phyloP scores from a whole-genome alignment of 495 filamentous ascomycete genomes.

The Glonium stellatum region DNA sequence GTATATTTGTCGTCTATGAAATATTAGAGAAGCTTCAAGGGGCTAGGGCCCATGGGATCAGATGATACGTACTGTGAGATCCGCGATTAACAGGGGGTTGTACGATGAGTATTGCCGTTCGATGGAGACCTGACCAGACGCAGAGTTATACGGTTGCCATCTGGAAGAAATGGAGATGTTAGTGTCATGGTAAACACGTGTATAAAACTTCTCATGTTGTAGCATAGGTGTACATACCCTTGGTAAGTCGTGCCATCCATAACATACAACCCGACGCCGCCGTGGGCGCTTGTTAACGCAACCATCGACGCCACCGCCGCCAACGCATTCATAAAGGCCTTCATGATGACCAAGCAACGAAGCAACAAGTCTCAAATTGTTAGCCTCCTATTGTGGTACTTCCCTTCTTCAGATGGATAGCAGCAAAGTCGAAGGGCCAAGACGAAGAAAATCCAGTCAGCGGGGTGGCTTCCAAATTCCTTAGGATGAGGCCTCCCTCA shows the following conservation, averaged over 20 bases:
- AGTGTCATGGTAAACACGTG: not conserved
- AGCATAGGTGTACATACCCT: constrained; percentile 12
- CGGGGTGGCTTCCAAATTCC: not conserved
- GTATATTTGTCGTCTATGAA: constrained; percentile 14
- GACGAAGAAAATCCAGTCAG: not conserved
- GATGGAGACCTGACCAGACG: constrained; percentile 20
- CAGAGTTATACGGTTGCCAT: constrained; percentile 26
- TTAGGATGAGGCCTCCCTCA: not conserved
- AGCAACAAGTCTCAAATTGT: not conserved
- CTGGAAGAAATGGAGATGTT: constrained; percentile 11
- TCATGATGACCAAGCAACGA: not conserved
- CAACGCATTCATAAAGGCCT: constrained; percentile 12
- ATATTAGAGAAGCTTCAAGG: not conserved
- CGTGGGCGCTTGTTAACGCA: constrained; percentile 20
- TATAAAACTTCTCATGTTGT: not conserved
- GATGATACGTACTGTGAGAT: constrained; percentile 9
- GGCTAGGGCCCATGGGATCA: not conserved
- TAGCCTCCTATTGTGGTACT: not conserved
- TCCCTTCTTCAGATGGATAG: not conserved
- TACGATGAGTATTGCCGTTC: constrained; percentile 22
- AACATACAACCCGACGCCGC: constrained; percentile 24
- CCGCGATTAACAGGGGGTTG: constrained; percentile 17
- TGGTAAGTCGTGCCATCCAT: constrained; percentile 20
- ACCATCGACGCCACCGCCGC: constrained; percentile 17
- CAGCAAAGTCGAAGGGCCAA: not conserved